Evolutionary conservation across 371 early-diverging fungal genomes (phyloP).

Genomic region (Amoeboaphelidium occidentale): DNA sequence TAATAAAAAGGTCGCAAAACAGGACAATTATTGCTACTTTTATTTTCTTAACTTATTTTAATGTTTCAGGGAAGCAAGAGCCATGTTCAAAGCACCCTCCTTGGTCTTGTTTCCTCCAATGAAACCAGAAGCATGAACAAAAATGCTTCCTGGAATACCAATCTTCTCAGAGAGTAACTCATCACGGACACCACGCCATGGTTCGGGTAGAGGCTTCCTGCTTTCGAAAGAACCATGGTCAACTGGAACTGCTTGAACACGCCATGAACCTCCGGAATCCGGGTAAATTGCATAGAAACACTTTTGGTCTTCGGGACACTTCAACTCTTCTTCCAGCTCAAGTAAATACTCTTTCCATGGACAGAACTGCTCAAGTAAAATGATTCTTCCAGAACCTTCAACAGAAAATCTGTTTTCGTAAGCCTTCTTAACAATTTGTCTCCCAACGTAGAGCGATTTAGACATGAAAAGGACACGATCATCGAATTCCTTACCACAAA

Average conservation of each 20-base stretch:
- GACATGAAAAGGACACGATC: neutral
- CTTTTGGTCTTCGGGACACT: conserved; percentile 3
- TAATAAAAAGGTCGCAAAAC: no score
- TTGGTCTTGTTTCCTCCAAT: conserved; percentile 5
- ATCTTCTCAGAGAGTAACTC: conserved; percentile 47
- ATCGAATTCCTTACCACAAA: neutral
- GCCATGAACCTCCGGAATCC: conserved; percentile 13
- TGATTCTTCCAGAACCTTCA: conserved; percentile 46
- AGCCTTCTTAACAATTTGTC: conserved; percentile 39
- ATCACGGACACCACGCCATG: conserved; percentile 88
- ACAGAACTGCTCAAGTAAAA: conserved; percentile 51
- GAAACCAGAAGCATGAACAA: conserved; percentile 82
- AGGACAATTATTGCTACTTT: no score
- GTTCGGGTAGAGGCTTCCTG: conserved; percentile 70
- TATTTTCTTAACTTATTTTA: no score
- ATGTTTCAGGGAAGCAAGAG: no score
- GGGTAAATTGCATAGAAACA: conserved; percentile 62
- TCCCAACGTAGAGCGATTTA: conserved; percentile 62
- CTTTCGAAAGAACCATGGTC: conserved; percentile 53
- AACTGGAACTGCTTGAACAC: conserved; percentile 54
- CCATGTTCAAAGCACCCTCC: neutral
- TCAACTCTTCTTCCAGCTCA: conserved; percentile 32
- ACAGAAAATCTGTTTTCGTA: conserved; percentile 18
- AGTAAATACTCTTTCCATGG: conserved; percentile 83
- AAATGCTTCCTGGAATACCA: conserved; percentile 57